Conservation (phyloP, 1,139 yeast species). For the Taiozyma sp. region DNA sequence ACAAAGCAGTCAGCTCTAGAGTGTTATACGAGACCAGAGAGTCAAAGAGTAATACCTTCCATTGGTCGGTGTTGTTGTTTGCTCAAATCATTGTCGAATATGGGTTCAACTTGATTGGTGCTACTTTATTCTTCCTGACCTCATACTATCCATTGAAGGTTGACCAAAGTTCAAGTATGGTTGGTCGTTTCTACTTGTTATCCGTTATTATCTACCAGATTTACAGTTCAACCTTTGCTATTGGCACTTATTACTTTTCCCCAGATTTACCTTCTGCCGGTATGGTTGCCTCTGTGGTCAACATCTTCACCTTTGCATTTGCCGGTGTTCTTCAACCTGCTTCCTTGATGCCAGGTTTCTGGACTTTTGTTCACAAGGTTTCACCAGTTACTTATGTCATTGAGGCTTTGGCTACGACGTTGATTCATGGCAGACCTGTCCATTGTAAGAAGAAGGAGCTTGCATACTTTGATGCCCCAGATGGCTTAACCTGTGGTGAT, state of each 20-base stretch:
- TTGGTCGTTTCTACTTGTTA: slow-evolving; percentile 71
- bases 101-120: slow-evolving; percentile 64
- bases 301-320: slow-evolving; percentile 63
- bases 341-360: slow-evolving; percentile 47
- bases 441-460: slow-evolving; percentile 43
- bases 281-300: slow-evolving; percentile 53
- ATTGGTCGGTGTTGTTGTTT: slow-evolving; percentile 53
- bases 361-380: slow-evolving; percentile 56
- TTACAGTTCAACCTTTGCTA: slow-evolving; percentile 61
- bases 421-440: slow-evolving; percentile 44
- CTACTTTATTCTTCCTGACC: slow-evolving; percentile 58
- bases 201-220: slow-evolving; percentile 48
- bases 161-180: slow-evolving; percentile 46
- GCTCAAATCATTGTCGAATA: slow-evolving; percentile 65
- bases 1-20: slow-evolving; percentile 63
- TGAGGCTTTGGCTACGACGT: slow-evolving; percentile 43
- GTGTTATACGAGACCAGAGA: slow-evolving; percentile 81
- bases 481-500: slow-evolving; percentile 43
- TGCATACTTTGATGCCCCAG: slow-evolving; percentile 39
- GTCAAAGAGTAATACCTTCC: slow-evolving; percentile 61
- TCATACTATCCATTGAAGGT: slow-evolving; percentile 82
- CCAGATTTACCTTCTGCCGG: slow-evolving; percentile 70
- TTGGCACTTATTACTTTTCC: slow-evolving; percentile 53
- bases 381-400: slow-evolving; percentile 61
- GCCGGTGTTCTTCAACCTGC: slow-evolving; percentile 74